These are phyloP conservation scores for Chalaropsis thielavioides DNA, from an alignment of 2,329 filamentous ascomycete genomes.

Conservation along the genomic window DNA sequence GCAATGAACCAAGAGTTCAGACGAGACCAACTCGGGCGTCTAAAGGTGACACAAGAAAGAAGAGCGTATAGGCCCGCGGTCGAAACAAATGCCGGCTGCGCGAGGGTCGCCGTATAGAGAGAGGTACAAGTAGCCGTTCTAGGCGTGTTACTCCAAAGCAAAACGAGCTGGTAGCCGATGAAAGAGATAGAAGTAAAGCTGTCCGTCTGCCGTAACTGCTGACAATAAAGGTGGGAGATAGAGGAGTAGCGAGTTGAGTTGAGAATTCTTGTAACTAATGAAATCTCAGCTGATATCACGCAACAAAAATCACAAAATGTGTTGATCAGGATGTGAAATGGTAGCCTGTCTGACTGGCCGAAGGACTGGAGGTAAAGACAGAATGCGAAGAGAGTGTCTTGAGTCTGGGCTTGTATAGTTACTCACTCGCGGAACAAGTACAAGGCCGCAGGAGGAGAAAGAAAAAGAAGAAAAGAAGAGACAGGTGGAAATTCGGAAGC, in stretches of 20 bases:
- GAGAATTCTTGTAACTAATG: not conserved
- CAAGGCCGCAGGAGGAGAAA: not conserved
- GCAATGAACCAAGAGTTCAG: not conserved
- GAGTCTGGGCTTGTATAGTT: not conserved
- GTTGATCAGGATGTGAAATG: not conserved
- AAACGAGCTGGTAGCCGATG: not conserved
- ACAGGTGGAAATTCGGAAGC: slow-evolving; percentile 1
- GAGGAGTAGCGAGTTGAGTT: not conserved
- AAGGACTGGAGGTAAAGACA: not conserved
- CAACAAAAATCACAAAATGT: not conserved
- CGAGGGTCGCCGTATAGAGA: not conserved
- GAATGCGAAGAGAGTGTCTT: not conserved
- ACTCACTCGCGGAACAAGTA: not conserved
- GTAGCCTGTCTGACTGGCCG: not conserved
- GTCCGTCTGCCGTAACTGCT: not conserved
- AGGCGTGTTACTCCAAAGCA: not conserved
- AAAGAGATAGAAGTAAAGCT: not conserved
- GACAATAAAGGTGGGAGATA: not conserved
- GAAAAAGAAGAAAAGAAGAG: slow-evolving; percentile 7
- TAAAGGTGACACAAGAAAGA: not conserved
- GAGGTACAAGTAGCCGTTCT: not conserved
- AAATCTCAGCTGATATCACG: not conserved
- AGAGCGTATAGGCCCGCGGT: not conserved
- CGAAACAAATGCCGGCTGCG: not conserved
- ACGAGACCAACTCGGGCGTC: not conserved